These are phyloP conservation scores for Rhizophlyctis rosea DNA, from an alignment of 192 early-diverging fungal species.

Conservation along the genomic window DNA sequence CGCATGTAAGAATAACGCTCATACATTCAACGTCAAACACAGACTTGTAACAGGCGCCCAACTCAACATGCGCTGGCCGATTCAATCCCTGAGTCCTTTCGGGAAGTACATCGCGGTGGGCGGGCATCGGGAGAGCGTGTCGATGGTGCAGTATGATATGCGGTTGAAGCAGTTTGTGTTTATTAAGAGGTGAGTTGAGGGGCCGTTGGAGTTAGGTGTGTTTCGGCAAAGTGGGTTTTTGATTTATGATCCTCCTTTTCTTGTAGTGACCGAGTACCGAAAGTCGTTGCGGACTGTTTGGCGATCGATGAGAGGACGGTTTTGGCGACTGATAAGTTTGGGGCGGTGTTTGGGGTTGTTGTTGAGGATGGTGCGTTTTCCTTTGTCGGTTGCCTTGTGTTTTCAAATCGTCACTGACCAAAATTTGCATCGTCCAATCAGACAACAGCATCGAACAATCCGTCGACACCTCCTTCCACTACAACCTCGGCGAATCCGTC, in stretches of 20 bases:
- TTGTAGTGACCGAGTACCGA: slow-evolving; percentile 18
- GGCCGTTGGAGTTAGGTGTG: too few species aligned
- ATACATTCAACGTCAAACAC: too few species aligned
- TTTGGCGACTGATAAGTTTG: slow-evolving; percentile 26
- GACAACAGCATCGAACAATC: slow-evolving; percentile 4
- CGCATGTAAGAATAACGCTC: too few species aligned
- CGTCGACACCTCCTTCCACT: slow-evolving; percentile 28
- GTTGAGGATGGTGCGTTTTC: slow-evolving; percentile 4
- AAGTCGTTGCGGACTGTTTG: slow-evolving; percentile 21
- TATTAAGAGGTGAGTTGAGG: slow-evolving; percentile 28
- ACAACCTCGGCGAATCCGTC: slow-evolving; percentile 33
- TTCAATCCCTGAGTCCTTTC: slow-evolving; percentile 32
- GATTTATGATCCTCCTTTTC: slow-evolving; percentile 15
- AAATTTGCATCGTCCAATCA: not conserved
- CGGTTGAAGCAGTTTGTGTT: slow-evolving; percentile 35
- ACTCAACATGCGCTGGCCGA: slow-evolving; percentile 29
- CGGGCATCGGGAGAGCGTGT: slow-evolving; percentile 31
- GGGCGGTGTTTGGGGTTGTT: slow-evolving; percentile 16
- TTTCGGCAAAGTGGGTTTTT: too few species aligned
- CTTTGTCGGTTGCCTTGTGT: not conserved
- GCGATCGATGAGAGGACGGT: slow-evolving; percentile 12
- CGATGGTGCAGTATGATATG: slow-evolving; percentile 35
- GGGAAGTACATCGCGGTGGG: slow-evolving; percentile 37
- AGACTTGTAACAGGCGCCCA: slow-evolving; percentile 42
- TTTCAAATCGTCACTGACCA: not conserved